These are phyloP conservation scores for Circinella minor DNA, from an alignment of 371 early-diverging fungal genomes.

Conservation along the genomic window DNA sequence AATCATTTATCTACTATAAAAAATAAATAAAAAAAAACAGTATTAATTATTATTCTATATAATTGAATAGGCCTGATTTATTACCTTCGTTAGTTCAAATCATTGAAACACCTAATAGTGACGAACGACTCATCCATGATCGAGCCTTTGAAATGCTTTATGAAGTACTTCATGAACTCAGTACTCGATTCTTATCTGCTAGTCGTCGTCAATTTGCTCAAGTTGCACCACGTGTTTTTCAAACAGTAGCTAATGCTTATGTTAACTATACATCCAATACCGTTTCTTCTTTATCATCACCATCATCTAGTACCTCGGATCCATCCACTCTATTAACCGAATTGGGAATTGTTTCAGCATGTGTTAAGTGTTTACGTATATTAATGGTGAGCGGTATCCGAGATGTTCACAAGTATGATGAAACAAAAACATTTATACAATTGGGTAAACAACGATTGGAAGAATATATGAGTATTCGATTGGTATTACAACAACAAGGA, in stretches of 20 bases:
- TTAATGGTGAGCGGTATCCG: constrained; percentile 78
- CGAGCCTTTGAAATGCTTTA: constrained; percentile 79
- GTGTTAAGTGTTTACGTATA: constrained; percentile 75
- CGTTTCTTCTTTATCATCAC: constrained; percentile 10
- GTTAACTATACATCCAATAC: constrained; percentile 52
- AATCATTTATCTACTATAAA: too few relatives aligned
- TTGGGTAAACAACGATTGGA: constrained; percentile 60
- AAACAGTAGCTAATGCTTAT: constrained; percentile 64
- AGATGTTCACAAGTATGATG: constrained; percentile 67
- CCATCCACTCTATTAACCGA: constrained; percentile 25
- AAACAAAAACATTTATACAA: constrained; percentile 57
- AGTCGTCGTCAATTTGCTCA: constrained; percentile 71
- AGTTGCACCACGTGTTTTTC: constrained; percentile 70
- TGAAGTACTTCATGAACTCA: constrained; percentile 79
- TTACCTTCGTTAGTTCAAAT: constrained; percentile 63
- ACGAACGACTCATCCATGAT: constrained; percentile 61
- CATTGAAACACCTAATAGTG: constrained; percentile 56
- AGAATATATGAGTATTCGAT: constrained; percentile 55
- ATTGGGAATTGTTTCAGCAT: constrained; percentile 56
- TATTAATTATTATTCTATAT: too few relatives aligned
- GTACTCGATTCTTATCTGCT: constrained; percentile 72
- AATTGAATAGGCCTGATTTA: constrained; percentile 67
- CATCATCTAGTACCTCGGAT: background rate
- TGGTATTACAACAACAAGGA: background rate
- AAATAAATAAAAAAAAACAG: too few relatives aligned